A percentile compares a stretch with the other conserved stretches of the same genome.
phyloP scores from a whole-genome alignment of 192 early-diverging fungal genomes.

The Backusella liffmaniae region DNA sequence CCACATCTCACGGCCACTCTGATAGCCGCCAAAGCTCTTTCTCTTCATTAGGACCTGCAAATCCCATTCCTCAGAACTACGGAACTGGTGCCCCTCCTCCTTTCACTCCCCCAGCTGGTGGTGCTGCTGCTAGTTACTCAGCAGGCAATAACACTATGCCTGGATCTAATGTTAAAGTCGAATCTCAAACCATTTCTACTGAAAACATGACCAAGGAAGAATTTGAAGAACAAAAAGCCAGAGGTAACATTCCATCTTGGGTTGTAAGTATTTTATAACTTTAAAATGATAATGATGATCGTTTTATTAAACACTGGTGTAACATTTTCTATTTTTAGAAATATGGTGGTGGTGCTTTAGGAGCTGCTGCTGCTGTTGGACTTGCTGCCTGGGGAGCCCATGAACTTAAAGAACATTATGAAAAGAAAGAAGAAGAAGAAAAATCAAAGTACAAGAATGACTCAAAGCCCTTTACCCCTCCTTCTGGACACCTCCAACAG shows the following conservation, averaged over 20 bases:
- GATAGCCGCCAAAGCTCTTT: constrained; percentile 14
- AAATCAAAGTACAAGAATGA: constrained; percentile 9
- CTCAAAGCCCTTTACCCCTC: not conserved
- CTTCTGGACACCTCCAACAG: not conserved
- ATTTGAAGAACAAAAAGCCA: constrained; percentile 3
- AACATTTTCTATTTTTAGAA: constrained; percentile 25
- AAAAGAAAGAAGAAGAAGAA: constrained; percentile 23
- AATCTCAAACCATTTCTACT: not conserved
- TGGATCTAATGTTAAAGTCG: not conserved
- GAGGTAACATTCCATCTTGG: constrained; percentile 28
- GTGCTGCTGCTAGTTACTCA: constrained; percentile 7
- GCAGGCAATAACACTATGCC: not conserved
- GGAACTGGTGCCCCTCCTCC: constrained; percentile 35
- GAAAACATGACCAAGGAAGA: not conserved
- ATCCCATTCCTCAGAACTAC: constrained; percentile 30
- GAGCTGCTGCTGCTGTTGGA: constrained; percentile 37
- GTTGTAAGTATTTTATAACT: constrained; percentile 15
- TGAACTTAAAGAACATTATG: constrained; percentile 35
- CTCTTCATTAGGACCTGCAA: constrained; percentile 25
- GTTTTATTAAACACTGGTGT: not conserved
- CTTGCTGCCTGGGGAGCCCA: constrained; percentile 30
- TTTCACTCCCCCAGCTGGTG: constrained; percentile 24
- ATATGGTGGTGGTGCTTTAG: constrained; percentile 36
- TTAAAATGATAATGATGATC: not conserved
- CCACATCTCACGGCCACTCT: not conserved